Conservation (phyloP, 306 rosid species). For the Dalbergia cultrata region DNA sequence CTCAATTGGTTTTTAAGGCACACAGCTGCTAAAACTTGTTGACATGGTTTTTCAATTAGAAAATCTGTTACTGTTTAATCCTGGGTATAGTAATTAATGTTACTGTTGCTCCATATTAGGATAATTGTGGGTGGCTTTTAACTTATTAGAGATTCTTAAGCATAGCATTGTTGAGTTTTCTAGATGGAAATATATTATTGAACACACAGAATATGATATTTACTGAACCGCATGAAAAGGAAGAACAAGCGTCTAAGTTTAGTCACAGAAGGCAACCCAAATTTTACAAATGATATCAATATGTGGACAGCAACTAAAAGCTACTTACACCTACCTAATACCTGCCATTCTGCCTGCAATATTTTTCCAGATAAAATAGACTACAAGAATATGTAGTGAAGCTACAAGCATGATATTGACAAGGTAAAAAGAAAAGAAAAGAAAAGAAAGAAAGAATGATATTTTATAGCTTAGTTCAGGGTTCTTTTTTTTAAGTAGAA, state of each 20-base stretch:
- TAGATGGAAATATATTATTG: constrained; percentile 4
- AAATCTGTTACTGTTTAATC: constrained; percentile 11
- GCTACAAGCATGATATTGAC: constrained; percentile 9
- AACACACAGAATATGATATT: neutral
- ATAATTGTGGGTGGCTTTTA: neutral
- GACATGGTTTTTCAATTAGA: neutral
- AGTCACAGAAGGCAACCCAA: constrained; percentile 39
- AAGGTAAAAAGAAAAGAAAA: neutral
- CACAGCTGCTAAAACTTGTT: too few relatives aligned
- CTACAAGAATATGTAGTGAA: neutral
- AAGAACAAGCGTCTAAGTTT: neutral
- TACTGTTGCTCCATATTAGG: too few relatives aligned
- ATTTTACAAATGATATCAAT: constrained; percentile 5
- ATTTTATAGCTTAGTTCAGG: neutral
- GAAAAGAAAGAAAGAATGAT: neutral
- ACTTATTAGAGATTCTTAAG: neutral
- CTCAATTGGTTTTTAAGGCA: too few relatives aligned
- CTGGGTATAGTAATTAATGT: neutral
- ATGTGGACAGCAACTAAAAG: neutral
- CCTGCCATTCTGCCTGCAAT: constrained; percentile 4
- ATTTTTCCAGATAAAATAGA: neutral
- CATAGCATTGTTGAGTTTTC: constrained; percentile 4
- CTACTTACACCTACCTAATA: constrained; percentile 39
- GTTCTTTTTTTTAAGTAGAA: neutral
- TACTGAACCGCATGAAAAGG: neutral